Conservation (phyloP, 345 rosid species). For the Carallia pectinifolia region DNA sequence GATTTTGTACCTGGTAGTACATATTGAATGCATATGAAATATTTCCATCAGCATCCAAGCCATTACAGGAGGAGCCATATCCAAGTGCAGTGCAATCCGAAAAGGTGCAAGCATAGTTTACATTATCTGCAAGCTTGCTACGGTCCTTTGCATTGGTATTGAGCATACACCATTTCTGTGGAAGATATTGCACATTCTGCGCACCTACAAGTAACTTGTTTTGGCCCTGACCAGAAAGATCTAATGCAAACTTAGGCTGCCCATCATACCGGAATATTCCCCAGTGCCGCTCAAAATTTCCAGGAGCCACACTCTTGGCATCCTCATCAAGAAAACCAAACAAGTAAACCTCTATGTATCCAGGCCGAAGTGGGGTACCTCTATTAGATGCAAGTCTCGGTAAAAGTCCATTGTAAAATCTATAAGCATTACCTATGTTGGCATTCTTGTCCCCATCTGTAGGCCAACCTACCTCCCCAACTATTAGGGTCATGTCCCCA, state of each 20-base stretch:
- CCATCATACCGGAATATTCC: constrained; percentile 80
- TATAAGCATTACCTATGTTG: constrained; percentile 49
- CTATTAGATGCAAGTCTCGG: constrained; percentile 48
- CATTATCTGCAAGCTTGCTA: constrained; percentile 57
- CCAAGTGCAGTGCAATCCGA: constrained; percentile 55
- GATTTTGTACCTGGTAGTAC: constrained; percentile 50
- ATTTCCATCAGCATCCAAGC: constrained; percentile 37
- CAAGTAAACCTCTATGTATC: constrained; percentile 54
- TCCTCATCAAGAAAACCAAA: constrained; percentile 84
- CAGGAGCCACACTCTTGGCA: constrained; percentile 84
- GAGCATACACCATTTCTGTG: constrained; percentile 71
- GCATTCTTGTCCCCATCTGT: constrained; percentile 92
- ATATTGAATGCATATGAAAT: constrained; percentile 56
- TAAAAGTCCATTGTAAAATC: constrained; percentile 68
- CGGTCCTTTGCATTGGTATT: constrained; percentile 57
- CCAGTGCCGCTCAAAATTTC: constrained; percentile 93
- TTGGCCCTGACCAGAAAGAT: constrained; percentile 62
- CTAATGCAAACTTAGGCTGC: constrained; percentile 65
- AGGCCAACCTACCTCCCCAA: constrained; percentile 94
- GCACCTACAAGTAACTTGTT: constrained; percentile 56
- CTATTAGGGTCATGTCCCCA: constrained; percentile 56
- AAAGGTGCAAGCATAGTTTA: constrained; percentile 65
- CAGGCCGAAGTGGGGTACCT: constrained; percentile 74
- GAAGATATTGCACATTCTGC: constrained; percentile 54
- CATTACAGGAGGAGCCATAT: constrained; percentile 46